These are phyloP conservation scores for Solanum ahanhuiri DNA, from an alignment of 257 asterid genomes.

Conservation along the genomic window DNA sequence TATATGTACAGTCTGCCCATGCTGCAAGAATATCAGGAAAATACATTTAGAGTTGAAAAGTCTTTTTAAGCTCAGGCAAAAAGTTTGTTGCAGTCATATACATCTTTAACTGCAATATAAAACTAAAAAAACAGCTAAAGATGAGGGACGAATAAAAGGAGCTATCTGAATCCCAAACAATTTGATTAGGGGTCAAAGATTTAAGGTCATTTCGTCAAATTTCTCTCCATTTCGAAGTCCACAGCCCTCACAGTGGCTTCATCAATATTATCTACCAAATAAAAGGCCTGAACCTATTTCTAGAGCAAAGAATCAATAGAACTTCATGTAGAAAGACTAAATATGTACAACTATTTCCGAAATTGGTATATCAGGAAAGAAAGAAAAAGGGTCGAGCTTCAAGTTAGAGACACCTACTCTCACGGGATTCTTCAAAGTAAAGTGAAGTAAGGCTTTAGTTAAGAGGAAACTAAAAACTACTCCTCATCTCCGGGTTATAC, in stretches of 20 bases:
- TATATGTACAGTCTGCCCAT: conserved; percentile 76
- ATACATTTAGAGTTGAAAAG: not conserved
- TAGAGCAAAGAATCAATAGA: not conserved
- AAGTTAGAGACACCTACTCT: not conserved
- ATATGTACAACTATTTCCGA: not conserved
- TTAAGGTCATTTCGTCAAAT: not conserved
- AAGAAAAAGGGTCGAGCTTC: not conserved
- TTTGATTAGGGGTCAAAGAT: not conserved
- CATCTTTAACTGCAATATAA: not conserved
- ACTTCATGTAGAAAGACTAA: not conserved
- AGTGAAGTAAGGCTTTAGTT: not conserved
- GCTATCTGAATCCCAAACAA: not conserved
- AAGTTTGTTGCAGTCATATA: not conserved
- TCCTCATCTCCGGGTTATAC: not conserved
- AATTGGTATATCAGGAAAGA: not conserved
- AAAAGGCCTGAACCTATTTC: not conserved
- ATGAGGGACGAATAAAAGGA: not conserved
- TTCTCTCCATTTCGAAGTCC: not conserved
- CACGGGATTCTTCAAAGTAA: not conserved
- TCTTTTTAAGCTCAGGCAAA: not conserved
- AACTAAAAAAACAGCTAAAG: not conserved
- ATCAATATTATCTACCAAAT: not conserved
- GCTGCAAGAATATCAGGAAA: conserved; percentile 34
- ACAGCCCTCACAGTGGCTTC: not conserved
- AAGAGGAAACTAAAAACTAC: not conserved